Conservation (phyloP, 768 basidiomycete species). For the Collybia sordida region DNA sequence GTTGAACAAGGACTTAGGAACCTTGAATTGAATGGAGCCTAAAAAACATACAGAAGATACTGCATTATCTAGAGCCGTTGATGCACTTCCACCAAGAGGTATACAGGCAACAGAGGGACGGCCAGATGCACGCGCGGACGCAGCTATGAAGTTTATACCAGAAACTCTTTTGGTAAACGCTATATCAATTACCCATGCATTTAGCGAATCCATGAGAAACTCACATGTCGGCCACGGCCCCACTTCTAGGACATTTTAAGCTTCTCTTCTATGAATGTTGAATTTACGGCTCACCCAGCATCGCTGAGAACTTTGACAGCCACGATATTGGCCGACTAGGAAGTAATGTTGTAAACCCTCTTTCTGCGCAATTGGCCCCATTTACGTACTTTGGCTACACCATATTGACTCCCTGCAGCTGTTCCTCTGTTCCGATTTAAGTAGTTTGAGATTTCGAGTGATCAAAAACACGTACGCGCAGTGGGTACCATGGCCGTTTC, state of each 20-base stretch:
- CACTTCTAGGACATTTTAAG: too few species aligned
- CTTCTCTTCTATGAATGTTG: too few species aligned
- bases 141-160: conserved; percentile 51
- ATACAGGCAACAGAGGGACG: not conserved
- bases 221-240: too few species aligned
- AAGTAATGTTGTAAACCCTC: too few species aligned
- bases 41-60: too few species aligned
- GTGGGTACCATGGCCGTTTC: conserved; percentile 43
- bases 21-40: too few species aligned
- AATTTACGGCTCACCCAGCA: conserved; percentile 17
- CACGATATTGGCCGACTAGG: conserved; percentile 1
- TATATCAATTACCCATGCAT: too few species aligned
- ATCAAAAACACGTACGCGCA: conserved; percentile 19
- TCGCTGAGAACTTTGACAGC: conserved; percentile 7
- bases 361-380: too few species aligned
- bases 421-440: conserved; percentile 22
- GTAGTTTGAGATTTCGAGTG: not conserved
- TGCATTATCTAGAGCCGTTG: not conserved
- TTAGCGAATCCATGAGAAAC: too few species aligned
- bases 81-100: not conserved
- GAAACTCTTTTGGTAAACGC: conserved; percentile 22
- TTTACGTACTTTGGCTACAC: conserved; percentile 27
- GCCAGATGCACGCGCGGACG: conserved; percentile 58
- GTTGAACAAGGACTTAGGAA: too few species aligned
- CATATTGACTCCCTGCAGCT: conserved; percentile 30